Evolutionary conservation across 345 rosid species (phyloP), one percentile per base, ranked within the genome.

Genomic region (Abelmoschus esculentus): DNA sequence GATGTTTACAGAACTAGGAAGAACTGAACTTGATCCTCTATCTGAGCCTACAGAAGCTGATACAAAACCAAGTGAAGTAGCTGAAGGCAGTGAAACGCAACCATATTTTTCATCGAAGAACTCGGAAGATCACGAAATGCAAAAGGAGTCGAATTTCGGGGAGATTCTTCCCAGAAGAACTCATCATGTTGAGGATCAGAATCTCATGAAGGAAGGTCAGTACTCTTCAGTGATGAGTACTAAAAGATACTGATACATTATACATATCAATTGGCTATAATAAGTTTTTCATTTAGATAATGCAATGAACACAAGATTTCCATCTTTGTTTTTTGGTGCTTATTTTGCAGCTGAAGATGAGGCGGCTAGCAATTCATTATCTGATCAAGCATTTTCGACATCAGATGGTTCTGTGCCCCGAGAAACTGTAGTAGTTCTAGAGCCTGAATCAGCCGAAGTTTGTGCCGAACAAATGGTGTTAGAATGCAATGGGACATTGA

Each of bases 181-280:
- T 53, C 14, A 64, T 14, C 76, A 67, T 36, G 47, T 60, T 56
- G 70, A 42, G 75, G 52, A 69, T 22, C 76, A 72, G 64, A 17
- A 49, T 72, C 68, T 75, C 18, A 8, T 71, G n/a, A 36, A 53
- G n/a, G 50, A 57, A 84, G 86, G 86, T 81, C 32, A 75, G 67
- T 62, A 15, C 57, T 31, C 60, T 44, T 66, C 38, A 22, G 38
- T 66, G 3, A 53, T 49, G 28, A 31, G 42, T 15, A 29, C 19
- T 49, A 49, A 15, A 12, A 55, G 36, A 69, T 56, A 54, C 2
- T 22, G 7, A 56, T 36, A 6, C 18, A 18, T 55, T 18, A 55
- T 19, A 13, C 6, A 9, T 9, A 10, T 66, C 44, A 29, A n/a
- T 47, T 29, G 17, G 2, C 13, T 17, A 50, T 67, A 9, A 15